Evolutionary conservation across 345 rosid genomes (phyloP).

Genomic region (Eucalyptus polybractea): DNA sequence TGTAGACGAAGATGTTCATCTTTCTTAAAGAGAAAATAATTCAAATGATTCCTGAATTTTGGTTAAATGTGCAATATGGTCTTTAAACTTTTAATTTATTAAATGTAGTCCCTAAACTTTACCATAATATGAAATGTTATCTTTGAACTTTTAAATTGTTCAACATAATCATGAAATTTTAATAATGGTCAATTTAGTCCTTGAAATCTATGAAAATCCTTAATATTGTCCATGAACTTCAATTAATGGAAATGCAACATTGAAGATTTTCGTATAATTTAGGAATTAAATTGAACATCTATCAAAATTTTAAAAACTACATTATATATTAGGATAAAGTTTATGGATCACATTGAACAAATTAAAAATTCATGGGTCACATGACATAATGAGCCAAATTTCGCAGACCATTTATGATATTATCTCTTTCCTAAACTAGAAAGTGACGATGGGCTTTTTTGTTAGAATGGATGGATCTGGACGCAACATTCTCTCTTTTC

Average conservation of each 20-base stretch:
- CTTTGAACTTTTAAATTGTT: not conserved
- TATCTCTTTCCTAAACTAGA: not conserved
- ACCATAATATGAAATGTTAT: no score
- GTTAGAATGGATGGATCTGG: not conserved
- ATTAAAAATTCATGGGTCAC: no score
- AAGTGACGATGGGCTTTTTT: not conserved
- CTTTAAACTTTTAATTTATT: no score
- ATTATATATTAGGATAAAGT: fast-evolving
- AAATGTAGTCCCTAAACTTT: no score
- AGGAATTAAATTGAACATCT: no score
- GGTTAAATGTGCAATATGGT: no score
- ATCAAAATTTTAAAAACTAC: fast-evolving
- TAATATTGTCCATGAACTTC: not conserved
- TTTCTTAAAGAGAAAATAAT: not conserved
- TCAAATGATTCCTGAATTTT: no score
- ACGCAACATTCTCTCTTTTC: not conserved
- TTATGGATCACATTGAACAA: fast-evolving
- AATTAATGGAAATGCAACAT: not conserved
- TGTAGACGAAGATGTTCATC: not conserved
- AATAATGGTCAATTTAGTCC: no score
- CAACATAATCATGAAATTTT: no score
- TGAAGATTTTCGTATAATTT: no score
- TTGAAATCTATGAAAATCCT: no score
- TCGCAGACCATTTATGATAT: fast-evolving
- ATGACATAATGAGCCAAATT: not conserved